Conservation (phyloP, 2,329 filamentous ascomycete species). For the Sporothrix schenckii region DNA sequence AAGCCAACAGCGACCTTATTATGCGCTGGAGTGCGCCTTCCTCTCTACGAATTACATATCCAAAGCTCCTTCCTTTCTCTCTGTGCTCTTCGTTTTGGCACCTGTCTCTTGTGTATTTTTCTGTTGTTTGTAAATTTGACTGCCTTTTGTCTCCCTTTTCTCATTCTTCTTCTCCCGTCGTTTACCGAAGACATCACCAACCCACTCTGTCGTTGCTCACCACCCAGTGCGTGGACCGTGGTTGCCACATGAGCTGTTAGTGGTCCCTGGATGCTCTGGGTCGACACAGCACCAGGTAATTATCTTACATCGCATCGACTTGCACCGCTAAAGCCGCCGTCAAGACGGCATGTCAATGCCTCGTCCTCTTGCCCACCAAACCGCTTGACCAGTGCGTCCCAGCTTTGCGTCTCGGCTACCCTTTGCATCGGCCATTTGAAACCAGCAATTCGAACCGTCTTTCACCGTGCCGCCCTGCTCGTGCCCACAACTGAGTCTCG, state of each 20-base stretch:
- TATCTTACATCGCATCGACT: not conserved
- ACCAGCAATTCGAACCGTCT: constrained; percentile 27
- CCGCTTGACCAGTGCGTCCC: not conserved
- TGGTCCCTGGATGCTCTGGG: not conserved
- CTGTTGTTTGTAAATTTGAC: not conserved
- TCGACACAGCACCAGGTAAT: no score
- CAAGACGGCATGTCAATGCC: not conserved
- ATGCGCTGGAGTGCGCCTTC: constrained; percentile 17
- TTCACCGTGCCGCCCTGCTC: constrained; percentile 14
- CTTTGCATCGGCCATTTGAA: constrained; percentile 30
- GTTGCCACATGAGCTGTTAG: not conserved
- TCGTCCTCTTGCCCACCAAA: not conserved
- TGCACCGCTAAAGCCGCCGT: not conserved
- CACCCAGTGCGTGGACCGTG: not conserved
- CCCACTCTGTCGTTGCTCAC: not conserved
- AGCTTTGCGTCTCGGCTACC: constrained; percentile 27
- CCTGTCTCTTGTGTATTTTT: not conserved
- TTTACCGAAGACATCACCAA: constrained; percentile 5
- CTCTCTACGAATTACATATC: constrained; percentile 4
- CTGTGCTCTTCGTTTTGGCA: not conserved
- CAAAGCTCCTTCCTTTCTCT: no score
- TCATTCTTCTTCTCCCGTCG: not conserved
- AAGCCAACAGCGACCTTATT: constrained; percentile 27
- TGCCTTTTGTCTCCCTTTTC: not conserved
- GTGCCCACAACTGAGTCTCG: not conserved